phyloP scores from a whole-genome alignment of 139 green algal species.

The Chlamydomonas incerta region DNA sequence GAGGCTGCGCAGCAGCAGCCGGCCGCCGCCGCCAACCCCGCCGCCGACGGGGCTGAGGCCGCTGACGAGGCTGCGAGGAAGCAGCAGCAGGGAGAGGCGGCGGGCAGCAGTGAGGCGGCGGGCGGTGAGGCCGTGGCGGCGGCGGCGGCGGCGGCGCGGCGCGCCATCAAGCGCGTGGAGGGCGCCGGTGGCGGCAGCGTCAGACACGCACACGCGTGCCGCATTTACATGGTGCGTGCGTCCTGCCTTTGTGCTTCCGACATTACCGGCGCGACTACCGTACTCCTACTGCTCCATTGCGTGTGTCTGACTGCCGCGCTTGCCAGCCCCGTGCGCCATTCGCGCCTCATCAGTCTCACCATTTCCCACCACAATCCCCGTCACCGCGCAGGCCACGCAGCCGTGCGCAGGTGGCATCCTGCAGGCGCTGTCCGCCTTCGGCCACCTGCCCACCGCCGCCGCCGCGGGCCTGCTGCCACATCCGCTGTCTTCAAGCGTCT shows the following conservation, averaged over 20 bases:
- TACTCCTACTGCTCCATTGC: too few species aligned
- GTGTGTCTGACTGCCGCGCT: too few species aligned
- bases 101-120: not conserved
- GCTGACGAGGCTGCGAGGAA: too few species aligned
- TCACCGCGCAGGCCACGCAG: conserved; percentile 62
- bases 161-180: not conserved
- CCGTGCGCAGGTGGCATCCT: conserved; percentile 90
- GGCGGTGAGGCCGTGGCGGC: not conserved
- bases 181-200: not conserved
- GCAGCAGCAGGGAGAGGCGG: too few species aligned
- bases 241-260: not conserved
- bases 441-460: conserved; percentile 15
- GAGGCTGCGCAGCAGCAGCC: too few species aligned
- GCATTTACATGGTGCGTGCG: too few species aligned
- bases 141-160: not conserved
- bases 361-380: not conserved
- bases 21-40: too few species aligned
- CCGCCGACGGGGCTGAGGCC: too few species aligned
- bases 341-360: too few species aligned
- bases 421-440: conserved; percentile 85
- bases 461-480: not conserved
- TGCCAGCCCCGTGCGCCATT: too few species aligned
- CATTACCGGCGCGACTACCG: conserved; percentile 24
- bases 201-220: too few species aligned
- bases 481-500: too few species aligned